A percentile compares a stretch with the other conserved stretches of the same genome.
These are phyloP conservation scores for Backusella circina DNA, from an alignment of 192 early-diverging fungal genomes.

Conservation along the genomic window DNA sequence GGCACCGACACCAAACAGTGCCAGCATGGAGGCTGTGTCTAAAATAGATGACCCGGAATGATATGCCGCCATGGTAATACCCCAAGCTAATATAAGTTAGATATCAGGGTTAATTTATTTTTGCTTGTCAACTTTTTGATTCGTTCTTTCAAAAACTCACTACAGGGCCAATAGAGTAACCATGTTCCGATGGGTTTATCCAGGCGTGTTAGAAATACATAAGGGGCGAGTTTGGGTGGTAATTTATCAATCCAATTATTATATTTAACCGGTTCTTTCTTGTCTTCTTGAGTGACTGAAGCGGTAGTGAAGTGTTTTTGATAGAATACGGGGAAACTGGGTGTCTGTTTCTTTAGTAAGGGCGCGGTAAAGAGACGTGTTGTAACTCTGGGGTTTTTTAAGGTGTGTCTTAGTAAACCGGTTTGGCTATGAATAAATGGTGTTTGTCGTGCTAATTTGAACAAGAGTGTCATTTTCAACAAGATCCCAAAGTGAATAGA, in stretches of 20 bases:
- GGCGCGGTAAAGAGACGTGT: not conserved
- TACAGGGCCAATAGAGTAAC: constrained; percentile 89
- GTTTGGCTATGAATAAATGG: not conserved
- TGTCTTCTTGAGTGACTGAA: not conserved
- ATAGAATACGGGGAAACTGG: not conserved
- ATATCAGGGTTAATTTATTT: not conserved
- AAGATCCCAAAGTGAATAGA: not conserved
- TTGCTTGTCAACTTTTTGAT: too few relatives aligned
- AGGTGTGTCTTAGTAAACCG: not conserved
- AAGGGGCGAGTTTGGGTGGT: constrained; percentile 60
- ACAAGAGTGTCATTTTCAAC: not conserved
- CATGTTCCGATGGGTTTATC: constrained; percentile 94
- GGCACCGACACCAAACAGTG: constrained; percentile 81
- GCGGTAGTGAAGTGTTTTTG: not conserved
- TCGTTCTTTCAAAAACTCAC: too few relatives aligned
- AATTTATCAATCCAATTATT: constrained; percentile 50
- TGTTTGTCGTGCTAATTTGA: not conserved
- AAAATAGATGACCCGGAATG: constrained; percentile 45
- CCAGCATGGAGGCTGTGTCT: constrained; percentile 61
- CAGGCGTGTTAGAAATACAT: constrained; percentile 70
- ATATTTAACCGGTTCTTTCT: constrained; percentile 20
- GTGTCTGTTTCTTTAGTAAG: not conserved
- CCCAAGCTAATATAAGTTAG: constrained; percentile 51
- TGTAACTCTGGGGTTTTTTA: not conserved
- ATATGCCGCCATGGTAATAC: constrained; percentile 70